Percentiles rank a stretch among this genome's conserved stretches.
phyloP scores from a whole-genome alignment of 805 yeast species.

The Yarrowia sp. region DNA sequence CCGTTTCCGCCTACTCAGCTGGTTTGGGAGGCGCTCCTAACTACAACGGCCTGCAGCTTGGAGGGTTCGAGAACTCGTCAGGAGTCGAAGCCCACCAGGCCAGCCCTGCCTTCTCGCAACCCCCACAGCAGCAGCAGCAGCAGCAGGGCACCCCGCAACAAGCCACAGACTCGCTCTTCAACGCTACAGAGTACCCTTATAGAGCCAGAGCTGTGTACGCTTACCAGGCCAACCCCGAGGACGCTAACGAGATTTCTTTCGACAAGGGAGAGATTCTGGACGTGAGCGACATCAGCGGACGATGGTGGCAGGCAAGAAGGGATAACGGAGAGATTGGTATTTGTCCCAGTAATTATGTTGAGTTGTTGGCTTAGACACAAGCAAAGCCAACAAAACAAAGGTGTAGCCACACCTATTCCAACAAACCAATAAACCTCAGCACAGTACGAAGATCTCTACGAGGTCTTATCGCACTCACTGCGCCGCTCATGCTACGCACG shows the following conservation, averaged over 20 bases:
- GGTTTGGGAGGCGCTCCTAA: conserved; percentile 13
- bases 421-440: too few species aligned
- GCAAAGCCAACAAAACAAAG: background rate
- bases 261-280: conserved; percentile 89
- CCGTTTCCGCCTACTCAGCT: conserved; percentile 50
- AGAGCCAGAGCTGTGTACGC: conserved; percentile 85
- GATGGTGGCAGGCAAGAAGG: conserved; percentile 98
- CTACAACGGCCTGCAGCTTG: conserved; percentile 42
- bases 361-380: conserved; percentile 51
- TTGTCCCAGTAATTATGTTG: conserved; percentile 93
- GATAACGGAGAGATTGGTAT: conserved; percentile 92
- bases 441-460: too few species aligned
- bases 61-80: conserved; percentile 52
- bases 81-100: conserved; percentile 11
- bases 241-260: conserved; percentile 89
- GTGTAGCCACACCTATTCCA: too few species aligned
- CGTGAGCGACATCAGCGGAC: conserved; percentile 90
- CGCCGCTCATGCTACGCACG: conserved; percentile 8
- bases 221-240: conserved; percentile 90
- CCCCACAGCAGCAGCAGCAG: conserved; percentile 8
- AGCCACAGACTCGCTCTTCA: conserved; percentile 41
- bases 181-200: conserved; percentile 68
- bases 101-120: conserved; percentile 6
- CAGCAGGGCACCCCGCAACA: conserved; percentile 1
- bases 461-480: conserved; percentile 1